These are phyloP conservation scores for Komagataella phaffii DNA, from an alignment of 805 yeast genomes.

Conservation along the genomic window DNA sequence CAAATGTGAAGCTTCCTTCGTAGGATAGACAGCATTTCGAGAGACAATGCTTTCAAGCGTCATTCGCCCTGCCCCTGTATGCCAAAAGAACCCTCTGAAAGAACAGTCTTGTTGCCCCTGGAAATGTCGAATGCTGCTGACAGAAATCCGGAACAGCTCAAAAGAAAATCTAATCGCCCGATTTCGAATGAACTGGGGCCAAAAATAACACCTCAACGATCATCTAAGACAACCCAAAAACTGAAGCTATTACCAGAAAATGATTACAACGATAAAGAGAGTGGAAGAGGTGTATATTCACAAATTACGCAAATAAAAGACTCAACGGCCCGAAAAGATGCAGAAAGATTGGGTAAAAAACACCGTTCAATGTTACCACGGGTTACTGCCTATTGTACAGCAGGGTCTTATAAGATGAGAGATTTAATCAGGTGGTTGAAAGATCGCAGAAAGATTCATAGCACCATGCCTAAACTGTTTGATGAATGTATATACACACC, in stretches of 20 bases:
- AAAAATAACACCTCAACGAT: constrained; percentile 59
- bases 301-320: constrained; percentile 79
- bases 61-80: neutral
- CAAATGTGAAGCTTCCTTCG: no score
- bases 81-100: neutral
- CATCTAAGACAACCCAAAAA: constrained; percentile 63
- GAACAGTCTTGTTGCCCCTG: neutral
- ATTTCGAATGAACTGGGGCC: constrained; percentile 21
- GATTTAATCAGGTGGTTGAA: constrained; percentile 78
- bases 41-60: neutral
- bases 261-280: constrained; percentile 11
- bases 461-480: constrained; percentile 74
- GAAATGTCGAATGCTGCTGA: neutral
- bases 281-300: constrained; percentile 47
- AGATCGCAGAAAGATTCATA: constrained; percentile 59
- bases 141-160: neutral
- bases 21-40: neutral
- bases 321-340: constrained; percentile 82
- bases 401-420: constrained; percentile 83
- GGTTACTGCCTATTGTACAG: constrained; percentile 93
- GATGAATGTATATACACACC: constrained; percentile 95
- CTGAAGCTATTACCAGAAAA: constrained; percentile 59
- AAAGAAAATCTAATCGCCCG: constrained; percentile 7
- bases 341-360: constrained; percentile 81
- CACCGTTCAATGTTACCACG: constrained; percentile 79